Conservation (phyloP, 2,329 filamentous ascomycete species). For the Didymella sp. region DNA sequence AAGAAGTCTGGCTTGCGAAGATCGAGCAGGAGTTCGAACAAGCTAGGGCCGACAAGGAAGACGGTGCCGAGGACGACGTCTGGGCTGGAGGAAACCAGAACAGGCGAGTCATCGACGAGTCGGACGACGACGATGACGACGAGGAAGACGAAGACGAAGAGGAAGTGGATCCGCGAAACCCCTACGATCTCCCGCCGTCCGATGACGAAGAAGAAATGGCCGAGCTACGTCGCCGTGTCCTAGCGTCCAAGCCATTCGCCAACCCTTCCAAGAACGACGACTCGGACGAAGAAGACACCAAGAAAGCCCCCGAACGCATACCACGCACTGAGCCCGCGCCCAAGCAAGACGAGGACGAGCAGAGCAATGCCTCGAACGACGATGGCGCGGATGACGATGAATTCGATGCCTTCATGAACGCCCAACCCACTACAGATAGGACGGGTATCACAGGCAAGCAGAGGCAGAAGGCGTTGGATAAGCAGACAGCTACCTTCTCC, state of each 20-base stretch:
- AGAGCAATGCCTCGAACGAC: conserved; percentile 70
- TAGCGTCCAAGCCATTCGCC: conserved; percentile 87
- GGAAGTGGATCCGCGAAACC: conserved; percentile 65
- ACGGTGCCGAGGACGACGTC: conserved; percentile 68
- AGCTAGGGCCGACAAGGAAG: conserved; percentile 71
- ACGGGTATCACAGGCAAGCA: conserved; percentile 74
- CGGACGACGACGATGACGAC: conserved; percentile 59
- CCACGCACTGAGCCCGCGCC: conserved; percentile 59
- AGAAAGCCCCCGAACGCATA: conserved; percentile 68
- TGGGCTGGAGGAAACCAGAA: conserved; percentile 95
- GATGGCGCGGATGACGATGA: conserved; percentile 71
- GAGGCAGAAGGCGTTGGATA: conserved; percentile 54
- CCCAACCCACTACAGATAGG: conserved; percentile 85
- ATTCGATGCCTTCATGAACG: conserved; percentile 92
- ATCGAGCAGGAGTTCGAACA: conserved; percentile 89
- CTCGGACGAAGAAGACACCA: conserved; percentile 48
- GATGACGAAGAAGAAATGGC: conserved; percentile 90
- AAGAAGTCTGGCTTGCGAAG: conserved; percentile 87
- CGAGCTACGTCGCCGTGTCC: conserved; percentile 85
- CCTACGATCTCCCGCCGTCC: conserved; percentile 75
- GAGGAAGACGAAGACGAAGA: conserved; percentile 51
- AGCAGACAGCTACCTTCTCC: conserved; percentile 43
- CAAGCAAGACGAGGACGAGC: conserved; percentile 62
- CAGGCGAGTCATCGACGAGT: conserved; percentile 58
- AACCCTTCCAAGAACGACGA: conserved; percentile 57